Evolutionary conservation across 1,139 yeast genomes (phyloP).

Genomic region (Taphrina flavorubra): DNA sequence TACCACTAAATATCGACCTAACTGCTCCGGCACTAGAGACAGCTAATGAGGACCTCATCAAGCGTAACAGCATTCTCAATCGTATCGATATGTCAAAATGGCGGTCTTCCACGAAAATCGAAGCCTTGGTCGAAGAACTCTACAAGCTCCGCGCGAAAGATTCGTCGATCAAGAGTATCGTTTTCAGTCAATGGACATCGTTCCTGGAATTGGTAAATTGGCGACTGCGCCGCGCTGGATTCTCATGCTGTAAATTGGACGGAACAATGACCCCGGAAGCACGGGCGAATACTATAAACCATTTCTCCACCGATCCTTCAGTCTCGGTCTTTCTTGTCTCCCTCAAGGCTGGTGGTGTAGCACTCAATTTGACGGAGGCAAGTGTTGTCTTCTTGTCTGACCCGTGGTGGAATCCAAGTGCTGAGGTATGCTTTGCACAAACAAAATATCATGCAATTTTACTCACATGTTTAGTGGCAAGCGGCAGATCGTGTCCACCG

Average conservation of each 20-base stretch:
- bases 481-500: conserved; percentile 98
- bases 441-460: not conserved
- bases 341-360: conserved; percentile 98
- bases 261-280: conserved; percentile 97
- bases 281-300: conserved; percentile 84
- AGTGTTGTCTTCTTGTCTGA: conserved; percentile 85
- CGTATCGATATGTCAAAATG: conserved; percentile 84
- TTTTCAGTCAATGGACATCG: conserved; percentile 93
- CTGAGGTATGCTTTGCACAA: conserved; percentile 51
- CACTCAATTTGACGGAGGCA: conserved; percentile 92
- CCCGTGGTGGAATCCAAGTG: conserved; percentile 72
- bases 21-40: conserved; percentile 86
- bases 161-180: conserved; percentile 91
- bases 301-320: conserved; percentile 87
- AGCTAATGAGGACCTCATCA: conserved; percentile 63
- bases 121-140: conserved; percentile 91
- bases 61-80: conserved; percentile 85
- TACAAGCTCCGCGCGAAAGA: conserved; percentile 83
- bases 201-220: conserved; percentile 96
- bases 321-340: conserved; percentile 95
- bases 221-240: conserved; percentile 92
- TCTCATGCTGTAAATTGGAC: conserved; percentile 87
- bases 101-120: conserved; percentile 94
- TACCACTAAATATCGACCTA: conserved; percentile 84
- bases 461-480: conserved; percentile 71